These are phyloP conservation scores for Ananas comosus DNA, from an alignment of 176 grass and related monocot genomes.

Conservation along the genomic window DNA sequence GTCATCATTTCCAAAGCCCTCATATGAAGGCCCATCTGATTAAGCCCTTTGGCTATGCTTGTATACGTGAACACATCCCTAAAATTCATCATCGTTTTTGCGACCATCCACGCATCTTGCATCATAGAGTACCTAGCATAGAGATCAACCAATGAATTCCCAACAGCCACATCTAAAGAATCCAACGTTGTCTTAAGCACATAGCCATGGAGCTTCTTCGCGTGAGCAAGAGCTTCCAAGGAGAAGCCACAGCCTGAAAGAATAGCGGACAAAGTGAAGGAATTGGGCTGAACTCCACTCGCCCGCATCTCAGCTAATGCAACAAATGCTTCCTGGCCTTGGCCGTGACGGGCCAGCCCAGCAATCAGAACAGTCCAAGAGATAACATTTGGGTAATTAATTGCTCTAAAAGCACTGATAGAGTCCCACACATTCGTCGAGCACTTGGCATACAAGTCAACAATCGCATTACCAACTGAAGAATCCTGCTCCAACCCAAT, in stretches of 20 bases:
- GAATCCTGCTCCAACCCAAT: conserved; percentile 34
- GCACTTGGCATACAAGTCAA: conserved; percentile 57
- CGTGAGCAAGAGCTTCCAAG: conserved; percentile 21
- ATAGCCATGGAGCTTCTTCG: conserved; percentile 50
- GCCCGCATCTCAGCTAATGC: conserved; percentile 47
- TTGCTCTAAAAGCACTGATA: conserved; percentile 25
- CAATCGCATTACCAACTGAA: conserved; percentile 52
- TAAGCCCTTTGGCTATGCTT: conserved; percentile 68
- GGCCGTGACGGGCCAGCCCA: conserved; percentile 34
- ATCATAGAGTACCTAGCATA: conserved; percentile 60
- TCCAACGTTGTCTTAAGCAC: conserved; percentile 55
- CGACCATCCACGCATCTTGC: conserved; percentile 44
- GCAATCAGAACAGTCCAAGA: conserved; percentile 56
- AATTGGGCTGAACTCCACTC: conserved; percentile 54
- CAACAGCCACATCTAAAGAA: conserved; percentile 40
- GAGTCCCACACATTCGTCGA: conserved; percentile 23
- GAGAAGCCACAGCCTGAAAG: conserved; percentile 42
- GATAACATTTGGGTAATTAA: conserved; percentile 48
- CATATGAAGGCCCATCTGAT: conserved; percentile 33
- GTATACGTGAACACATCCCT: conserved; percentile 67
- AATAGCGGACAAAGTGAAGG: conserved; percentile 62
- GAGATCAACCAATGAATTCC: conserved; percentile 57
- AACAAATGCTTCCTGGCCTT: conserved; percentile 20
- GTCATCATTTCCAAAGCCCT: conserved; percentile 39
- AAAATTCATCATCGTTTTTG: conserved; percentile 33